Evolutionary conservation across 345 rosid species (phyloP).

Genomic region (Citrus sinensis): DVS_A1.0 CM039163.1:46841501-46842000

Average conservation of each 20-base stretch:
- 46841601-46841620: too few species aligned
- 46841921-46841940: not conserved
- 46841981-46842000: not conserved
- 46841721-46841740: too few species aligned
- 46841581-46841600: not conserved
- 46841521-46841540: not conserved
- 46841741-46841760: not conserved
- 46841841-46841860: not conserved
- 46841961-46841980: not conserved
- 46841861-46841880: not conserved
- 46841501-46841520: too few species aligned
- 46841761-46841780: constrained; percentile 6
- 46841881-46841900: constrained; percentile 1
- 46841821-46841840: not conserved
- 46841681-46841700: too few species aligned
- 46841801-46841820: not conserved
- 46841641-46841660: too few species aligned
- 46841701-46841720: too few species aligned
- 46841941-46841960: not conserved
- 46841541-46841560: not conserved
- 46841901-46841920: not conserved
- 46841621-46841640: too few species aligned
- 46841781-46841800: not conserved
- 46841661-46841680: too few species aligned
- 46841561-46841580: not conserved